Conservation (phyloP, 306 rosid genomes). For the Rosa rugosa region DNA sequence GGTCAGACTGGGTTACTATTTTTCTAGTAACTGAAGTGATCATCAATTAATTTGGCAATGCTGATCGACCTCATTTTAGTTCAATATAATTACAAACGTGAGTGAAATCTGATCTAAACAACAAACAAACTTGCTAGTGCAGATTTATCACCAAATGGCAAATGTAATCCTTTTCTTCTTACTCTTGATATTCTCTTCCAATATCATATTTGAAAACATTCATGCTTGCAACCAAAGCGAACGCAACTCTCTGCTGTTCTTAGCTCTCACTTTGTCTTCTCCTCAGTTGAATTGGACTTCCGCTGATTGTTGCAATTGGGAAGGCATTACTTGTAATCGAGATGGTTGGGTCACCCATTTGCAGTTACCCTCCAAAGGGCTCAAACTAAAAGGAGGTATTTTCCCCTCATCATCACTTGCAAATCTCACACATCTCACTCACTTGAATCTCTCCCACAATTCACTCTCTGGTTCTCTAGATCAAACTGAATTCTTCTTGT, state of each 20-base stretch:
- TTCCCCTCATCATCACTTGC: not conserved
- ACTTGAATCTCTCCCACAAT: slow-evolving; percentile 10
- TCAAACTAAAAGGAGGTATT: not conserved
- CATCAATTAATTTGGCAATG: too few species aligned
- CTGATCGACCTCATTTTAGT: too few species aligned
- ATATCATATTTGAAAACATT: too few species aligned
- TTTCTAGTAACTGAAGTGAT: too few species aligned
- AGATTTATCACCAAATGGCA: too few species aligned
- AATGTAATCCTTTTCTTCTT: not conserved
- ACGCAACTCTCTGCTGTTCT: not conserved
- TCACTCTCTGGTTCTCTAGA: not conserved
- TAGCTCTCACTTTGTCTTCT: not conserved
- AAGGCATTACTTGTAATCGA: not conserved
- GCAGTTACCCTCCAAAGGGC: not conserved
- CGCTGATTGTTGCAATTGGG: not conserved
- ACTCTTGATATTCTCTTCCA: not conserved
- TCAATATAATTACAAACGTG: too few species aligned
- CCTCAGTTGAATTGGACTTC: slow-evolving; percentile 8
- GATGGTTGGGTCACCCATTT: not conserved
- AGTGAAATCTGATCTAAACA: too few species aligned
- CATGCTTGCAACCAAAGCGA: not conserved
- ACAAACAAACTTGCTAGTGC: too few species aligned
- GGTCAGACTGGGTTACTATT: too few species aligned
- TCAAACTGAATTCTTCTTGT: not conserved
- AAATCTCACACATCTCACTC: slow-evolving; percentile 1